Conservation (phyloP, 257 asterid species). For the Phtheirospermum japonicum region DNA sequence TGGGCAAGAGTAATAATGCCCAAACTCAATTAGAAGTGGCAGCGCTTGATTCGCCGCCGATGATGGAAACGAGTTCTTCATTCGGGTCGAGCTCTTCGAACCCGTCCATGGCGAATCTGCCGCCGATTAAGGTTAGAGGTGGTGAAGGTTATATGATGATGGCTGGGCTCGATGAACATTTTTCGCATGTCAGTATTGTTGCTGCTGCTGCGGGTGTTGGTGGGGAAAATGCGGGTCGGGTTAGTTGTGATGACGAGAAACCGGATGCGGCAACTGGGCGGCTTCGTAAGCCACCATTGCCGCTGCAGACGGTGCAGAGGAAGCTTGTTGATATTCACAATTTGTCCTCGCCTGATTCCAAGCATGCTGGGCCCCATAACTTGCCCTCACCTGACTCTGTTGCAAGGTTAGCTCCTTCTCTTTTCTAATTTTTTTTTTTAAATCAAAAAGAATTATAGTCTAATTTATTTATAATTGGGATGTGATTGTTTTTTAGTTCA, state of each 20-base stretch:
- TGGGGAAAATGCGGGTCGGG: conserved; percentile 31
- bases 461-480: too few relatives aligned
- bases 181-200: conserved; percentile 46
- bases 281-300: conserved; percentile 62
- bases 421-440: too few relatives aligned
- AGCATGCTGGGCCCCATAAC: conserved; percentile 52
- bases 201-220: conserved; percentile 22
- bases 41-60: conserved; percentile 28
- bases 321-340: conserved; percentile 50
- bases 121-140: conserved; percentile 51
- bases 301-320: conserved; percentile 56
- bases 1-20: conserved; percentile 1
- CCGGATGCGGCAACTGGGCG: conserved; percentile 30
- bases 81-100: conserved; percentile 57
- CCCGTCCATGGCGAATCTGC: conserved; percentile 55
- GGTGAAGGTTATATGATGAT: conserved; percentile 34
- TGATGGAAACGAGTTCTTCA: conserved; percentile 50
- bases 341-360: conserved; percentile 72
- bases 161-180: conserved; percentile 52
- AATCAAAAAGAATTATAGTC: too few relatives aligned
- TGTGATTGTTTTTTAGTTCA: too few relatives aligned
- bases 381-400: conserved; percentile 77
- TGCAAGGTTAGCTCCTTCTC: too few relatives aligned
- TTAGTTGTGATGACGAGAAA: conserved; percentile 49
- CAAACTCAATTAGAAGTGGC: conserved; percentile 19